Percentiles rank a stretch among this genome's conserved stretches.
Conservation (phyloP, 331 rosid genomes). For the Prunus yedoensis region DNA sequence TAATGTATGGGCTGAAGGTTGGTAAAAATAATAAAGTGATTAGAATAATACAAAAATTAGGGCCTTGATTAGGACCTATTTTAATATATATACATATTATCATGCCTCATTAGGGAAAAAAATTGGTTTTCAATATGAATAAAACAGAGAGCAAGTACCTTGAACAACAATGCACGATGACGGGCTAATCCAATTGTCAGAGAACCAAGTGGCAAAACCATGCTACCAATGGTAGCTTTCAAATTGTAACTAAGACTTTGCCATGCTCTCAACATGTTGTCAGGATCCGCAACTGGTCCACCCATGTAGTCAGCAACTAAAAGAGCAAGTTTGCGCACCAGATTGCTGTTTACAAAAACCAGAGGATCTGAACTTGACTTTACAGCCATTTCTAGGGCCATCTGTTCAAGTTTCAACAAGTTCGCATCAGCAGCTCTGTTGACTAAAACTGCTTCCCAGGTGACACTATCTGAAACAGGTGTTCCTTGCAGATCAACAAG, state of each 20-base stretch:
- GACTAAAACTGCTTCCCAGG: conserved; percentile 95
- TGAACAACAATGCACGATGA: conserved; percentile 95
- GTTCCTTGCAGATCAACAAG: conserved; percentile 92
- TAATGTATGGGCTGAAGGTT: not conserved
- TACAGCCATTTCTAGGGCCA: conserved; percentile 63
- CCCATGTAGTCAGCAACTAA: conserved; percentile 95
- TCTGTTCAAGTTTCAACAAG: conserved; percentile 80
- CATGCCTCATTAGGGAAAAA: not conserved
- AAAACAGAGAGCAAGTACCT: conserved; percentile 49
- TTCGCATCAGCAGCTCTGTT: conserved; percentile 81
- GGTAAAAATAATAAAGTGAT: not conserved
- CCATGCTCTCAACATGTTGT: conserved; percentile 79
- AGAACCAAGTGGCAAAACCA: conserved; percentile 95
- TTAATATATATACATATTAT: too few species aligned
- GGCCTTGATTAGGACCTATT: too few species aligned
- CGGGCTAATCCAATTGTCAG: conserved; percentile 89
- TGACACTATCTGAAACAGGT: conserved; percentile 58
- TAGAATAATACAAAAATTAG: not conserved
- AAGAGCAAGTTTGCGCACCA: conserved; percentile 73
- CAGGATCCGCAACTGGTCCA: conserved; percentile 84
- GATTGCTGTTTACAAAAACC: conserved; percentile 46
- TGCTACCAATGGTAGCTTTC: conserved; percentile 85
- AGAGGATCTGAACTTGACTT: conserved; percentile 51
- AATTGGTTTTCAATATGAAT: conserved; percentile 14
- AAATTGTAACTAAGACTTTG: conserved; percentile 65